These are phyloP conservation scores for Gamsiella multidivaricata DNA, from an alignment of 192 early-diverging fungal genomes.

Conservation along the genomic window DNA sequence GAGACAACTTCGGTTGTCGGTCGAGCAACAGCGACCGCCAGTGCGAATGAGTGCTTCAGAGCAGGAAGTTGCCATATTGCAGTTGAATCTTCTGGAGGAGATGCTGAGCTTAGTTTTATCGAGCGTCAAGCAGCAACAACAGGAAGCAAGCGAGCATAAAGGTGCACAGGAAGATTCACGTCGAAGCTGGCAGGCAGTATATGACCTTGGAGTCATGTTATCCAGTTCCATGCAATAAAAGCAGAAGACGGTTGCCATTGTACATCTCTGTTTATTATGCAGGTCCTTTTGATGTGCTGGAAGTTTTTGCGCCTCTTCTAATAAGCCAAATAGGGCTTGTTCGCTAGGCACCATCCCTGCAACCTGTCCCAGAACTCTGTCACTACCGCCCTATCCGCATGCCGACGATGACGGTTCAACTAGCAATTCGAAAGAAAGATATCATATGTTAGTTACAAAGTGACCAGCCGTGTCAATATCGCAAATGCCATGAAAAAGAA, in stretches of 20 bases:
- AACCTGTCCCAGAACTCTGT: conserved; percentile 68
- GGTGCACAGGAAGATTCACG: neutral
- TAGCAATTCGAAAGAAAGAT: conserved; percentile 17
- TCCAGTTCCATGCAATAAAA: neutral
- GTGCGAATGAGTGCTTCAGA: too few species aligned
- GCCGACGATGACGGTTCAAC: conserved; percentile 66
- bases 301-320: conserved; percentile 16
- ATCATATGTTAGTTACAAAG: neutral
- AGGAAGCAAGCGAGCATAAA: neutral
- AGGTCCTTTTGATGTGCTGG: neutral
- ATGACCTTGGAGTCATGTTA: conserved; percentile 8
- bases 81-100: conserved; percentile 22
- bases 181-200: conserved; percentile 16
- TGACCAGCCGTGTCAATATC: too few species aligned
- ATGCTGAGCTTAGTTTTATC: conserved; percentile 21
- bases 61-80: neutral
- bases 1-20: conserved; percentile 25
- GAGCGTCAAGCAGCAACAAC: conserved; percentile 25
- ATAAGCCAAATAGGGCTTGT: conserved; percentile 58
- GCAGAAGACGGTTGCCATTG: neutral
- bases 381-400: conserved; percentile 66
- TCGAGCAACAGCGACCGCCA: conserved; percentile 6
- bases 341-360: conserved; percentile 60
- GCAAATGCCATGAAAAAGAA: too few species aligned
- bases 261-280: neutral